Percentiles rank a stretch among this genome's conserved stretches.
These are phyloP conservation scores for Ogataea trehalophila DNA, from an alignment of 805 yeast species.

Conservation along the genomic window DNA sequence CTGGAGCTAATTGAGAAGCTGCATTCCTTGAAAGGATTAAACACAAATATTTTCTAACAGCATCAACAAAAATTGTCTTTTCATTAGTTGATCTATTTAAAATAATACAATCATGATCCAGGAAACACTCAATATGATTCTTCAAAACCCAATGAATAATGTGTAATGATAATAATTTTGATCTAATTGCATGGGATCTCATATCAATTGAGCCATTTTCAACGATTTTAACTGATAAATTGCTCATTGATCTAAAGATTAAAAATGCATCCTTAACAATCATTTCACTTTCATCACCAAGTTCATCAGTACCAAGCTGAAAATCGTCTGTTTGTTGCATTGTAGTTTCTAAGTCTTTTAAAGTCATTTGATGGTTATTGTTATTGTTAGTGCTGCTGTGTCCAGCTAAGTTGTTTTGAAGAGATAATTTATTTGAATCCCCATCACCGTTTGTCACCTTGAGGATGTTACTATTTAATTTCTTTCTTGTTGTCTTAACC, in stretches of 20 bases:
- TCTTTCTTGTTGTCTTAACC: conserved; percentile 25
- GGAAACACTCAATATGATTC: conserved; percentile 79
- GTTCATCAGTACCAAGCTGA: conserved; percentile 41
- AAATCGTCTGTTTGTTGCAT: conserved; percentile 47
- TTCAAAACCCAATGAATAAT: conserved; percentile 80
- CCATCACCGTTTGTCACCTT: conserved; percentile 2
- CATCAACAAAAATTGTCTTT: conserved; percentile 63
- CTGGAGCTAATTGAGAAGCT: conserved; percentile 85
- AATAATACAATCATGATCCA: conserved; percentile 53
- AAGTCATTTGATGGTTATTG: conserved; percentile 37
- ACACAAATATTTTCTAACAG: conserved; percentile 80
- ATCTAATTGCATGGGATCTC: conserved; percentile 89
- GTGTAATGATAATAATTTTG: conserved; percentile 84
- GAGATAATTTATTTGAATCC: neutral
- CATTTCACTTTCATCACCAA: conserved; percentile 57
- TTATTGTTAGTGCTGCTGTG: neutral
- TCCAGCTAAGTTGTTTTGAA: neutral
- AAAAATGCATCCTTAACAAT: conserved; percentile 87
- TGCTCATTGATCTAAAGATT: conserved; percentile 91
- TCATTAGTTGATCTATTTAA: conserved; percentile 45
- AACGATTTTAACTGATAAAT: conserved; percentile 77
- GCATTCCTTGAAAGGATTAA: conserved; percentile 85
- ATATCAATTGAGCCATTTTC: conserved; percentile 74
- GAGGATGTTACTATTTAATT: neutral
- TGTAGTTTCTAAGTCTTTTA: conserved; percentile 52